Evolutionary conservation across 495 filamentous ascomycete genomes (phyloP).

Genomic region (Aspergillus indologenus): DNA sequence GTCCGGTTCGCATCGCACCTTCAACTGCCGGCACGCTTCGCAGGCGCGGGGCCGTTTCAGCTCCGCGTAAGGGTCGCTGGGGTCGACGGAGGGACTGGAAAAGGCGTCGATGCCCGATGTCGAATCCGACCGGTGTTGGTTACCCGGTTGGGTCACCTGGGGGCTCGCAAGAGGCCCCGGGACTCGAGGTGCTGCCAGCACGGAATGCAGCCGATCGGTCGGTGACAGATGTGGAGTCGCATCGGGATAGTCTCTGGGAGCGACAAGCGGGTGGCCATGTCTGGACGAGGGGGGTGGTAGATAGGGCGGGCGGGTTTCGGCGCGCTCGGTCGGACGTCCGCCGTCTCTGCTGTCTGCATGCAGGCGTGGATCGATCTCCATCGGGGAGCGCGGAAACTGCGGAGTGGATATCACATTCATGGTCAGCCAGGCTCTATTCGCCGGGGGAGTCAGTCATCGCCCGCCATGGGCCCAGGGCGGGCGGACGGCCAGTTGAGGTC

Average conservation of each 20-base stretch:
- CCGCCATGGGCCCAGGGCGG: background rate
- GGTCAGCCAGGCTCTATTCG: constrained; percentile 13
- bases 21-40: constrained; percentile 84
- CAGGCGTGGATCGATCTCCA: constrained; percentile 37
- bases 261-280: constrained; percentile 9
- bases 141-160: constrained; percentile 1
- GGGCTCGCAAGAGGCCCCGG: constrained; percentile 4
- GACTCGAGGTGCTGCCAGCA: constrained; percentile 10
- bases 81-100: constrained; percentile 14
- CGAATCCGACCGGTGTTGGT: background rate
- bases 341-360: constrained; percentile 17
- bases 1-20: constrained; percentile 83
- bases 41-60: constrained; percentile 84
- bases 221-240: constrained; percentile 25
- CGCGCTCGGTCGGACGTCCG: constrained; percentile 12
- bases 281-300: constrained; percentile 12
- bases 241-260: constrained; percentile 29
- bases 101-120: constrained; percentile 4
- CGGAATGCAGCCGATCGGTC: constrained; percentile 8
- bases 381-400: constrained; percentile 16
- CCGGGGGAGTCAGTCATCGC: background rate
- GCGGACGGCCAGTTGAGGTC: background rate
- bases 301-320: constrained; percentile 18
- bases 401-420: constrained; percentile 11
- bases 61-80: constrained; percentile 48